Evolutionary conservation across 305 asterid genomes (phyloP).

Genomic region (Fraxinus velutina): DNA sequence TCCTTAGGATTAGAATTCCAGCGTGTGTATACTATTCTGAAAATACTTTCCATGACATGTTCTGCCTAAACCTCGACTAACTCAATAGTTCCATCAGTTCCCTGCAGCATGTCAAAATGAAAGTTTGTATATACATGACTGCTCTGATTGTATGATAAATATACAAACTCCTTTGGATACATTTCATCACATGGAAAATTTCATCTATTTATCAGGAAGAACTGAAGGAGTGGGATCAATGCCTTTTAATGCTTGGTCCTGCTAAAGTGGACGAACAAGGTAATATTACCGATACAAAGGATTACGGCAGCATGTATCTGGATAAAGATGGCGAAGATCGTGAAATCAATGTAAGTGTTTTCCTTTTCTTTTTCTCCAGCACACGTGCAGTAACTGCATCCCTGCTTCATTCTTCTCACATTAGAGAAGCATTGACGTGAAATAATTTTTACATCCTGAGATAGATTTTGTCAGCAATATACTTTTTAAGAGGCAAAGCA

Average conservation of each 20-base stretch:
- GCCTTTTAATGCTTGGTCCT: constrained; percentile 91
- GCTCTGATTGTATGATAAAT: constrained; percentile 7
- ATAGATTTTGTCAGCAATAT: constrained; percentile 87
- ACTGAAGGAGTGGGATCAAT: constrained; percentile 97
- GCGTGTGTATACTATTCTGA: background rate
- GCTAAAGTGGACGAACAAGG: constrained; percentile 95
- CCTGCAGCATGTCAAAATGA: constrained; percentile 12
- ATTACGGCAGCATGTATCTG: constrained; percentile 67
- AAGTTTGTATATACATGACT: background rate
- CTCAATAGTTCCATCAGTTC: constrained; percentile 8
- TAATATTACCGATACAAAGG: constrained; percentile 74
- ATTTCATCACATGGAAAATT: background rate
- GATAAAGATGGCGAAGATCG: constrained; percentile 98
- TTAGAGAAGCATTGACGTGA: constrained; percentile 2
- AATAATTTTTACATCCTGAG: constrained; percentile 30
- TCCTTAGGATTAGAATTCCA: background rate
- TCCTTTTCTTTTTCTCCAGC: constrained; percentile 15
- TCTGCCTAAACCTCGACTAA: background rate
- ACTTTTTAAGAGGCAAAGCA: constrained; percentile 97
- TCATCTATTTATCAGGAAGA: constrained; percentile 63
- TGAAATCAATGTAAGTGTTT: constrained; percentile 80
- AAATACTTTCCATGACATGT: background rate
- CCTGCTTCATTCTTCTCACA: background rate
- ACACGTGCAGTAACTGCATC: constrained; percentile 21
- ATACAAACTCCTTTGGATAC: background rate